phyloP scores from a whole-genome alignment of 495 filamentous ascomycete genomes.

The Penicillium ucsense region DNA sequence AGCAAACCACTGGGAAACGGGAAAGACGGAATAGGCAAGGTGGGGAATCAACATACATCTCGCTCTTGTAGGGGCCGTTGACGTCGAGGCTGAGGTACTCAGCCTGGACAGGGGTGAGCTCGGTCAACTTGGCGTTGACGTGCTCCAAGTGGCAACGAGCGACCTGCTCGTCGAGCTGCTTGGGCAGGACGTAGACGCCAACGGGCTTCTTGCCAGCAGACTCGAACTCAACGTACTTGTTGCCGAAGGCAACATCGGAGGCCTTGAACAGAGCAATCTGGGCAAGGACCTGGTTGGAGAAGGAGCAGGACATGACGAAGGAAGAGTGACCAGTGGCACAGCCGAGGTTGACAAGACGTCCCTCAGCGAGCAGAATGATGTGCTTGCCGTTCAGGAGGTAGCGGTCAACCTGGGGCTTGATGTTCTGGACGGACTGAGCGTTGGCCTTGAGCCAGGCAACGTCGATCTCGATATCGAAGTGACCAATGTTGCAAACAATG shows the following conservation, averaged over 20 bases:
- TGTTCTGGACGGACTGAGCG: slow-evolving; percentile 83
- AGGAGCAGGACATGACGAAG: slow-evolving; percentile 99
- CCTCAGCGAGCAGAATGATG: slow-evolving; percentile 97
- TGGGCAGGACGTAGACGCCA: slow-evolving; percentile 94
- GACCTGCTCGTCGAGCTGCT: slow-evolving; percentile 98
- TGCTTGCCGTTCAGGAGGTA: slow-evolving; percentile 93
- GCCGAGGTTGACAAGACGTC: slow-evolving; percentile 96
- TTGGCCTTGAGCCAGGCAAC: slow-evolving; percentile 99
- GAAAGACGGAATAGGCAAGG: too few species aligned
- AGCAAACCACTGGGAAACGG: too few species aligned
- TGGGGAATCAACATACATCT: slow-evolving; percentile 37
- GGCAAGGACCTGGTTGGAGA: slow-evolving; percentile 99
- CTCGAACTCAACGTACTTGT: slow-evolving; percentile 94
- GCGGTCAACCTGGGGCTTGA: slow-evolving; percentile 99
- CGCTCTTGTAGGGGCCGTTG: slow-evolving; percentile 91
- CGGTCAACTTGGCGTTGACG: slow-evolving; percentile 88
- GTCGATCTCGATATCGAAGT: slow-evolving; percentile 99
- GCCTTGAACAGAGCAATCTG: slow-evolving; percentile 98
- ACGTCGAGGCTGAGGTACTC: slow-evolving; percentile 82
- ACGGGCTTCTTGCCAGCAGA: slow-evolving; percentile 80
- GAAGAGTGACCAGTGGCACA: slow-evolving; percentile 99
- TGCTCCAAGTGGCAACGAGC: slow-evolving; percentile 86
- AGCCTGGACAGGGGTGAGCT: slow-evolving; percentile 73
- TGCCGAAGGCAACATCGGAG: slow-evolving; percentile 72
- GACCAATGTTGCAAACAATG: slow-evolving; percentile 99